Conservation (phyloP, 2,329 filamentous ascomycete species). For the Cordyceps farinosa region DNA sequence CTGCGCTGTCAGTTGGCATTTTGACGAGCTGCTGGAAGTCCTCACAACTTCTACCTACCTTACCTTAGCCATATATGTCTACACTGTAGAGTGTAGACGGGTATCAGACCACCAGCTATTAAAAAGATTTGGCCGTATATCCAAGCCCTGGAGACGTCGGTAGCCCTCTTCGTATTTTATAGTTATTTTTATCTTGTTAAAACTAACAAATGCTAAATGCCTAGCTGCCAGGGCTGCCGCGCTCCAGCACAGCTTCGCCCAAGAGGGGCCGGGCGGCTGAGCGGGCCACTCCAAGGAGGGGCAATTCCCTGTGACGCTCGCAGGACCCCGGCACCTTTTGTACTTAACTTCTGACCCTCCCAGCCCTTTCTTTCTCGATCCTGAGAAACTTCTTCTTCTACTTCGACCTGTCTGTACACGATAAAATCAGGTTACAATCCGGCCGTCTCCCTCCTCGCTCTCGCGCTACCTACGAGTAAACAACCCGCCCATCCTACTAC, state of each 20-base stretch:
- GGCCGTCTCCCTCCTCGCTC: background rate
- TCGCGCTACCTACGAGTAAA: background rate
- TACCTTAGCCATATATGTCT: too few species aligned
- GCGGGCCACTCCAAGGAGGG: conserved; percentile 13
- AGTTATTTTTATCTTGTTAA: background rate
- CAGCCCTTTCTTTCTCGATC: background rate
- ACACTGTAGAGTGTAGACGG: too few species aligned
- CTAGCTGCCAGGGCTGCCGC: background rate
- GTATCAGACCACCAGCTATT: too few species aligned
- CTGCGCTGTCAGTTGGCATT: too few species aligned
- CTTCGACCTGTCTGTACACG: background rate
- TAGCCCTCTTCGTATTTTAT: too few species aligned
- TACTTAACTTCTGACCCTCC: conserved; percentile 1
- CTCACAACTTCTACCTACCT: too few species aligned
- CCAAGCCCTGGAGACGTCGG: too few species aligned
- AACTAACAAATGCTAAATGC: too few species aligned
- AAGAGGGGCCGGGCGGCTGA: conserved; percentile 11
- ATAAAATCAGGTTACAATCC: background rate
- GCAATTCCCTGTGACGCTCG: conserved; percentile 13
- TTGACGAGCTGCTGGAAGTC: too few species aligned
- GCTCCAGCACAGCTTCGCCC: conserved; percentile 1
- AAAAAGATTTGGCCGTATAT: too few species aligned
- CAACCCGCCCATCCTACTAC: background rate
- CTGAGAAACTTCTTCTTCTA: background rate
- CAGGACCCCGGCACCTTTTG: background rate